Evolutionary conservation across 768 basidiomycete species (phyloP), one percentile per base, ranked within the genome.

Genomic region (Collybia mongolica): DNA sequence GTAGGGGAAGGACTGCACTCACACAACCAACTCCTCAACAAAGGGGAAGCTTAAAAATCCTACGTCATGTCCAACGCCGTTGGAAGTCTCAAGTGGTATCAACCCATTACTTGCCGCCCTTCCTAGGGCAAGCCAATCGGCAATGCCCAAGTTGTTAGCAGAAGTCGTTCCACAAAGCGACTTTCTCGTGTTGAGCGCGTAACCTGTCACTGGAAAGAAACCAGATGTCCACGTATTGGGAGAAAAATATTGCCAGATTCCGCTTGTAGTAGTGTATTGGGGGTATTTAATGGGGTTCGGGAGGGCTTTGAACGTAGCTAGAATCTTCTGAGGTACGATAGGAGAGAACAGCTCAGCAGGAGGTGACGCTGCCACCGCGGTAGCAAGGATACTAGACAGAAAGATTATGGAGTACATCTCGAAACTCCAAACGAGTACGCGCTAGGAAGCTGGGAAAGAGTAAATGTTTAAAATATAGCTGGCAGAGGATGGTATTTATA

Each of bases 41-140:
- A 88, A 88, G 0, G 86, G 83, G 56, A 79, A 84, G 64, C 84
- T 85, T 55, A 88, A 63, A 63, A 86, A 88, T 6, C 86, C 87
- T 24, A 84, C 81, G 59, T 89, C 86, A 56, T 88, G 86, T 11
- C 80, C 83, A 23, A 83, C 70, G 15, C 63, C 70, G 45, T 75
- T 80, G 23, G 68, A 66, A 5, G 59, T 59, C 55, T 81, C 76
- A 1, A 82, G 70, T 0, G 77, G 74, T 5, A 84, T 64, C 59
- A 83, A 63, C 2, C 74, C 80, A 15, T 71, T 69, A 54, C 79
- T 79, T 57, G 80, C 77, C 18, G 70, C 60, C 14, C 82, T 71
- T 2, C 77, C 83, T 3, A 84, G 64, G 0, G 61, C 56, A 24
- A 87, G 57, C 84, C 85, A 89, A 55, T 84, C 72, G n/a, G 71